Evolutionary conservation across 2,329 filamentous ascomycete species (phyloP).

Genomic region (Nemania diffusa): DNA sequence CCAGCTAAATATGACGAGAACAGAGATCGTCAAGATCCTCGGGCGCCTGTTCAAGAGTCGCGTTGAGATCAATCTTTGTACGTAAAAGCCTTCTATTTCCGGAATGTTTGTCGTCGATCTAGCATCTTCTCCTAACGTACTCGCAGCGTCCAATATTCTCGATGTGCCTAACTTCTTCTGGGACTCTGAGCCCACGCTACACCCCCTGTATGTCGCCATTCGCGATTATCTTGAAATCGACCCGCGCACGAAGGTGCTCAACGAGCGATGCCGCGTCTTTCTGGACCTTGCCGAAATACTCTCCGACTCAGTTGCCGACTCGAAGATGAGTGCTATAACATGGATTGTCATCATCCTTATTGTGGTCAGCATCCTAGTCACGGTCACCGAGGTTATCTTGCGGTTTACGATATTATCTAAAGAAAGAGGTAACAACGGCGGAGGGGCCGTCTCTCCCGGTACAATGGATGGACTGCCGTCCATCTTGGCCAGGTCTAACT

Average conservation of each 20-base stretch:
- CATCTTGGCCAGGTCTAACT: constrained; percentile 43
- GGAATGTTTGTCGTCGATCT: constrained; percentile 17
- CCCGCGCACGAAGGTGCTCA: constrained; percentile 93
- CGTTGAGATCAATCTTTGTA: constrained; percentile 97
- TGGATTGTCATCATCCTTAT: constrained; percentile 99
- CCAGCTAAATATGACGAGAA: constrained; percentile 87
- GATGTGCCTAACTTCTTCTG: constrained; percentile 98
- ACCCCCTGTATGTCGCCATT: constrained; percentile 92
- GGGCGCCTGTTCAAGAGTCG: constrained; percentile 91
- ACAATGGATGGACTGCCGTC: constrained; percentile 35
- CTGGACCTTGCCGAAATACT: constrained; percentile 95
- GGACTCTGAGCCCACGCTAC: constrained; percentile 94
- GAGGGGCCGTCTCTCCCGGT: constrained; percentile 22
- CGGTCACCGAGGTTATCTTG: constrained; percentile 86
- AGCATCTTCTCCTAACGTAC: constrained; percentile 33
- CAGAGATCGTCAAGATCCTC: constrained; percentile 91
- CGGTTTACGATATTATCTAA: constrained; percentile 79
- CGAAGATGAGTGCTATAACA: constrained; percentile 95
- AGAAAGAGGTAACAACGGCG: constrained; percentile 49
- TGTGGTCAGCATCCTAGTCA: constrained; percentile 88
- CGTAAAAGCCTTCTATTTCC: constrained; percentile 53
- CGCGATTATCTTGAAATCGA: constrained; percentile 98
- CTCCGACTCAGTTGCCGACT: constrained; percentile 89
- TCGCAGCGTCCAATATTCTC: constrained; percentile 87
- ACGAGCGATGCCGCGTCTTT: constrained; percentile 96